Evolutionary conservation across 208 protist species (phyloP).

Genomic region (Leishmania amazonensis): DNA sequence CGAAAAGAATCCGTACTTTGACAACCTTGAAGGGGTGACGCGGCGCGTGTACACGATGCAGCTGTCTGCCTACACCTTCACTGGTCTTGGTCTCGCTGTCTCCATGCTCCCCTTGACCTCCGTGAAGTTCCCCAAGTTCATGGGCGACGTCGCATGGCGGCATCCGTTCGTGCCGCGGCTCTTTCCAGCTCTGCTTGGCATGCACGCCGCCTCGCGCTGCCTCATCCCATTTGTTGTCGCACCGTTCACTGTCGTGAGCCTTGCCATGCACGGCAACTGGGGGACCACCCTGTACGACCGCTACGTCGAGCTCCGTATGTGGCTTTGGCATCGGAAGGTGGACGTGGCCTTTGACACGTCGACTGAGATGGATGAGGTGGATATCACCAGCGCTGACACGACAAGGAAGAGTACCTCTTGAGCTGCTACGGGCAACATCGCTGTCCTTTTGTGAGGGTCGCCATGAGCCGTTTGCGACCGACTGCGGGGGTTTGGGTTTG

Average conservation of each 20-base stretch:
- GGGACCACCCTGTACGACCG: slow-evolving; percentile 81
- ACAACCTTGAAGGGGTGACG: slow-evolving; percentile 78
- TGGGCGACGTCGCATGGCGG: slow-evolving; percentile 88
- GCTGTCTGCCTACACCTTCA: slow-evolving; percentile 56
- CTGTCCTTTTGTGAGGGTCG: background rate
- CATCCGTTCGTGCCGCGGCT: slow-evolving; percentile 84
- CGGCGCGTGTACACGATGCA: slow-evolving; percentile 78
- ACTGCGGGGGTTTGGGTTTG: background rate
- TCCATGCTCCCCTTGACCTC: slow-evolving; percentile 73
- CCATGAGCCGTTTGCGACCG: background rate
- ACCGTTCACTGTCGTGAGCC: slow-evolving; percentile 71
- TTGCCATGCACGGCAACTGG: slow-evolving; percentile 52
- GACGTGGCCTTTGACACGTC: slow-evolving; percentile 76
- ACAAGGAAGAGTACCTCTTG: slow-evolving; percentile 10
- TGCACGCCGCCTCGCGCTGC: slow-evolving; percentile 81
- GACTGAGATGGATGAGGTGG: slow-evolving; percentile 63
- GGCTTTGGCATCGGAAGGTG: slow-evolving; percentile 71
- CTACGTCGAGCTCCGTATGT: slow-evolving; percentile 79
- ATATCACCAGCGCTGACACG: slow-evolving; percentile 50
- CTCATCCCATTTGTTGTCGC: slow-evolving; percentile 85
- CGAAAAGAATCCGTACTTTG: slow-evolving; percentile 72
- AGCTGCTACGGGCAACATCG: background rate
- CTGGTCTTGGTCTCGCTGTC: slow-evolving; percentile 46
- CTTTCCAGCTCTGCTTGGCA: slow-evolving; percentile 82
- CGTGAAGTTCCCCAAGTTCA: slow-evolving; percentile 86